A percentile compares a stretch with the other conserved stretches of the same genome.
Conservation (phyloP, 1,284 basidiomycete species). For the Tilletia walkeri region DNA sequence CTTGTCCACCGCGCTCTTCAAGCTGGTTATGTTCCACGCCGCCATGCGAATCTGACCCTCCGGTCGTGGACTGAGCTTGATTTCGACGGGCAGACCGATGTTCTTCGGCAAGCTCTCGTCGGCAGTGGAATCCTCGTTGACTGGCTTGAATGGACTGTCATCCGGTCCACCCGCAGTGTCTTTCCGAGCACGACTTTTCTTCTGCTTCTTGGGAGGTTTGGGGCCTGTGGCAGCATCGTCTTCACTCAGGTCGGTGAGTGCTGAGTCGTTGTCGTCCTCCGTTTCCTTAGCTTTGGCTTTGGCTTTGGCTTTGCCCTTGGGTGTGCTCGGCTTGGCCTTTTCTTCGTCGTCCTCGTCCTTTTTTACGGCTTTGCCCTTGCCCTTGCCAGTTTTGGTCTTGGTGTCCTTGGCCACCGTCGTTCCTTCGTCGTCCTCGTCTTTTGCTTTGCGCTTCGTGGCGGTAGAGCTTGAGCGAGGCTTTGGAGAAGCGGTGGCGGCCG, state of each 20-base stretch:
- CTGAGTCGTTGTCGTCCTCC: neutral
- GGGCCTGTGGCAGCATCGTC: neutral
- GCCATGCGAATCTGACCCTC: conserved; percentile 7
- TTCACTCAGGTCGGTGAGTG: neutral
- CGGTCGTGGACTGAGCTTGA: neutral
- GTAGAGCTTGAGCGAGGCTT: neutral
- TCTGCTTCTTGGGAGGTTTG: conserved; percentile 14
- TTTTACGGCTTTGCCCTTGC: neutral
- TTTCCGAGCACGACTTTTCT: conserved; percentile 11
- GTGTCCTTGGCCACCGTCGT: too few species aligned
- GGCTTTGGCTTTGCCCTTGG: neutral
- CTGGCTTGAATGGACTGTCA: conserved; percentile 1
- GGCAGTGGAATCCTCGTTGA: neutral
- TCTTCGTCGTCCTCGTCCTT: neutral
- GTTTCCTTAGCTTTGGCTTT: neutral
- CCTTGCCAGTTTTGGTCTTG: neutral
- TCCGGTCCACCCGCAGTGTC: conserved; percentile 8
- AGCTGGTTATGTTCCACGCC: conserved; percentile 50
- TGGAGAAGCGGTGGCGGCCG: neutral
- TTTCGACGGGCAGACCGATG: neutral
- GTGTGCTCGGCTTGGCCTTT: neutral
- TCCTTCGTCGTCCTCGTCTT: neutral
- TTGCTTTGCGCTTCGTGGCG: neutral
- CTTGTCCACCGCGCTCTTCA: conserved; percentile 46
- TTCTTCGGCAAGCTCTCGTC: conserved; percentile 3